Conservation (phyloP, 1,284 basidiomycete genomes). For the Tilletia indica region DNA sequence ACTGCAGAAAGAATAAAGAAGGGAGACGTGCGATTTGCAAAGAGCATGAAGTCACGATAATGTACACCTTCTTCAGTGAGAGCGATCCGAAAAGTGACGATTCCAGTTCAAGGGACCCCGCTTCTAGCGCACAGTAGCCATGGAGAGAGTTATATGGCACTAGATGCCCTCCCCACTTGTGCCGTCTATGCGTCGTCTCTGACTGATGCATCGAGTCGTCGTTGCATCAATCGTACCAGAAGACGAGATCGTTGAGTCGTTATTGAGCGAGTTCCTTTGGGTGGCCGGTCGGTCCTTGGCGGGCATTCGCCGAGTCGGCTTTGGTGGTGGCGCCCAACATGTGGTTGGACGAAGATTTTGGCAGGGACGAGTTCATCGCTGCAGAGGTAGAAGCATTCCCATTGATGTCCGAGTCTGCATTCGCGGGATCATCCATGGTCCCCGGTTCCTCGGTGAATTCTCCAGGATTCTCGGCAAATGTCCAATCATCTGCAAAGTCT, state of each 20-base stretch:
- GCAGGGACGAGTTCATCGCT: background rate
- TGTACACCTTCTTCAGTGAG: too few species aligned
- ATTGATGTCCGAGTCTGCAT: background rate
- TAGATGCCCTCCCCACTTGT: too few species aligned
- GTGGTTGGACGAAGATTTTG: background rate
- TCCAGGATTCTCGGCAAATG: background rate
- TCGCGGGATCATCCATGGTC: constrained; percentile 4
- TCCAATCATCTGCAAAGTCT: constrained; percentile 26
- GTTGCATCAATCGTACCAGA: too few species aligned
- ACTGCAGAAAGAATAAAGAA: too few species aligned
- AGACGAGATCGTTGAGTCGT: background rate
- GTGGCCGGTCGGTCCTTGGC: background rate
- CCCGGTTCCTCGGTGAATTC: background rate
- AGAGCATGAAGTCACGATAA: too few species aligned
- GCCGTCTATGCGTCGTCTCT: too few species aligned
- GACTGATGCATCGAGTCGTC: too few species aligned
- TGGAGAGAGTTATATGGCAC: too few species aligned
- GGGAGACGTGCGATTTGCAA: too few species aligned
- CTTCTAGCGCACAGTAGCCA: too few species aligned
- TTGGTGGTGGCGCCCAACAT: background rate
- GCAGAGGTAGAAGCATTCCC: background rate
- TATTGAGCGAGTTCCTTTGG: background rate
- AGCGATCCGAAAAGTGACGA: too few species aligned
- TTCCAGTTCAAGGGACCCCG: too few species aligned
- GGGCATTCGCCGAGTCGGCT: background rate